Percentiles rank a stretch among this genome's conserved stretches.
phyloP scores from a whole-genome alignment of 371 early-diverging fungal species.

The Rhizopus delemar region DNA sequence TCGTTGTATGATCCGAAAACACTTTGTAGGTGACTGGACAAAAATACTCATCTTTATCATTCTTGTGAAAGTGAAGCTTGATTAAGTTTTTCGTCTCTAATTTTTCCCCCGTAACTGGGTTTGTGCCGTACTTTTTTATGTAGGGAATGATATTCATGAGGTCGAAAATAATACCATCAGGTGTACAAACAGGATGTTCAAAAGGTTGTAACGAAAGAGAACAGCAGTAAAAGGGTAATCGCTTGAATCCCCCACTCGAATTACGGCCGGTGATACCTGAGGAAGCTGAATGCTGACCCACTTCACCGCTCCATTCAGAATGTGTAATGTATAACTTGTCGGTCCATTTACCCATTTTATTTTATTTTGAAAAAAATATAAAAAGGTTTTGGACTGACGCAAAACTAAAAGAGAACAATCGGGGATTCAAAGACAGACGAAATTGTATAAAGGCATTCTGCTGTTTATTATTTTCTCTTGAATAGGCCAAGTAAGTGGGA shows the following conservation, averaged over 20 bases:
- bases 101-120: constrained; percentile 87
- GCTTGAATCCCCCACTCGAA: constrained; percentile 52
- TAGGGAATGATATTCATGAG: constrained; percentile 83
- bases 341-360: constrained; percentile 37
- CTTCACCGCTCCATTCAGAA: constrained; percentile 87
- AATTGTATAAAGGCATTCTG: no score
- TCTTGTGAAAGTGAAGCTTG: constrained; percentile 78
- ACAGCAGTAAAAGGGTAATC: constrained; percentile 84
- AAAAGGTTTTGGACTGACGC: neutral
- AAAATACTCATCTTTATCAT: constrained; percentile 77
- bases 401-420: neutral
- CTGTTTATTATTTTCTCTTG: no score
- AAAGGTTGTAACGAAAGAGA: constrained; percentile 87
- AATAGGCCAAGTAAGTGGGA: no score
- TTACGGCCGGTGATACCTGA: constrained; percentile 51
- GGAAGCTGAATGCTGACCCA: constrained; percentile 69
- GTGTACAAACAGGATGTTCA: constrained; percentile 84
- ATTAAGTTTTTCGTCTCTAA: constrained; percentile 75
- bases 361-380: constrained; percentile 4
- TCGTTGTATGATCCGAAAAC: constrained; percentile 86
- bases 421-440: no score
- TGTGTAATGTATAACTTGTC: constrained; percentile 80
- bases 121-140: constrained; percentile 80
- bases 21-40: constrained; percentile 91
- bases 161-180: constrained; percentile 88